A percentile compares a stretch with the other conserved stretches of the same genome.
Evolutionary conservation across 2,329 filamentous ascomycete genomes (phyloP).

Genomic region (Cercospora citrullina): DNA sequence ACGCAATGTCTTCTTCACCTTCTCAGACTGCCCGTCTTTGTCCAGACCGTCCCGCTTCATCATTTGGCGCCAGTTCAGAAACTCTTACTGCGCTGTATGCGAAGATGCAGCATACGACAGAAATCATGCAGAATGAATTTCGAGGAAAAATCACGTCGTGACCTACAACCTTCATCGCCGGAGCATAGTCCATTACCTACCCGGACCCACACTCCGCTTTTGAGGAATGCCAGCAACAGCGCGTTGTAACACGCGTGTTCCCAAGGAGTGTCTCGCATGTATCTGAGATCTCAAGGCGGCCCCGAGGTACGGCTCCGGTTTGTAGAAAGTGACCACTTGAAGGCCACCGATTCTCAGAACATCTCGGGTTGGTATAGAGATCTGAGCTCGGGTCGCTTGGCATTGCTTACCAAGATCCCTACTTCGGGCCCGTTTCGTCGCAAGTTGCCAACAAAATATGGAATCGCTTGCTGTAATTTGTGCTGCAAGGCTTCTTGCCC

Average conservation of each 20-base stretch:
- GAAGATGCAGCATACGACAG: not conserved
- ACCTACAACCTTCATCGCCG: conserved; percentile 6
- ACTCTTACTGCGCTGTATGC: not conserved
- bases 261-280: conserved; percentile 13
- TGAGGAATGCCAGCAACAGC: conserved; percentile 11
- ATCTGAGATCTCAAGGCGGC: conserved; percentile 15
- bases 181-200: conserved; percentile 5
- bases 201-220: conserved; percentile 12
- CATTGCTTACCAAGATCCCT: conserved; percentile 13
- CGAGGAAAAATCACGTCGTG: not conserved
- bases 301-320: conserved; percentile 19
- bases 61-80: not conserved
- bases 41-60: conserved; percentile 23
- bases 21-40: conserved; percentile 23
- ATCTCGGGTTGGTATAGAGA: conserved; percentile 16
- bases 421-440: conserved; percentile 12
- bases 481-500: conserved; percentile 10
- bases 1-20: conserved; percentile 26
- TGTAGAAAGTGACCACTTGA: conserved; percentile 12
- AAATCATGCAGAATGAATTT: not conserved
- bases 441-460: conserved; percentile 1
- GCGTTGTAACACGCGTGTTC: conserved; percentile 9
- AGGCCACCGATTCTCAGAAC: conserved; percentile 13
- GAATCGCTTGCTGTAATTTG: not conserved
- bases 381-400: conserved; percentile 15